Conservation (phyloP, 208 protist genomes). For the Phytomonas sp. region DNA sequence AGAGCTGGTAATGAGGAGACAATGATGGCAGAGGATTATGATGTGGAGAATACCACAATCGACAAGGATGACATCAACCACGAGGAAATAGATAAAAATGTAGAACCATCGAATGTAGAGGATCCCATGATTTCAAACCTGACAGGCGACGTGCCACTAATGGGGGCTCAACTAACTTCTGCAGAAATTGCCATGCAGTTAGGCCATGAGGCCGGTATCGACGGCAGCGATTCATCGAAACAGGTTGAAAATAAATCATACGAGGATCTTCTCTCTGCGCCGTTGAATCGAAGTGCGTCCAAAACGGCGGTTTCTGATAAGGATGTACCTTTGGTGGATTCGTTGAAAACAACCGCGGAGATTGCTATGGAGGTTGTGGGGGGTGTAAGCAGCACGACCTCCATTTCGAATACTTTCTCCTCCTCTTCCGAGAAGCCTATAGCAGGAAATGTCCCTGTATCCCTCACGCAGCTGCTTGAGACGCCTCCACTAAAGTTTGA, state of each 20-base stretch:
- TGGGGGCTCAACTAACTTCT: conserved; percentile 11
- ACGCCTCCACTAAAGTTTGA: conserved; percentile 18
- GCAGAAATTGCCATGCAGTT: conserved; percentile 20
- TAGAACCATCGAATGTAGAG: neutral
- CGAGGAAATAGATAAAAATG: neutral
- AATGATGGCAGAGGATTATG: neutral
- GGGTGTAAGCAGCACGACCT: neutral
- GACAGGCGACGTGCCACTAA: conserved; percentile 6
- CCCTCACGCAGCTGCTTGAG: conserved; percentile 13
- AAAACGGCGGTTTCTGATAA: neutral
- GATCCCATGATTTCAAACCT: neutral
- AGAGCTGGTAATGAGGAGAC: conserved; percentile 1
- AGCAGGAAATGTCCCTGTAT: conserved; percentile 7
- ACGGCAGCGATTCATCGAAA: neutral
- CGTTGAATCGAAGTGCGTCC: neutral
- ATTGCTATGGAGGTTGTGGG: conserved; percentile 5
- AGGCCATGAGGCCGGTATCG: conserved; percentile 1
- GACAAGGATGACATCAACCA: neutral
- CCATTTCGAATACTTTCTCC: neutral
- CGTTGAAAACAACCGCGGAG: neutral
- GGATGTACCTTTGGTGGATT: neutral
- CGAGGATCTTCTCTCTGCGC: neutral
- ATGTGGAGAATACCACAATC: neutral
- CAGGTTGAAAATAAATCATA: neutral
- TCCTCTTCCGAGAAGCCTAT: neutral